These are phyloP conservation scores for Capsella bursapastoris DNA, from an alignment of 345 rosid genomes.

Conservation along the genomic window DNA sequence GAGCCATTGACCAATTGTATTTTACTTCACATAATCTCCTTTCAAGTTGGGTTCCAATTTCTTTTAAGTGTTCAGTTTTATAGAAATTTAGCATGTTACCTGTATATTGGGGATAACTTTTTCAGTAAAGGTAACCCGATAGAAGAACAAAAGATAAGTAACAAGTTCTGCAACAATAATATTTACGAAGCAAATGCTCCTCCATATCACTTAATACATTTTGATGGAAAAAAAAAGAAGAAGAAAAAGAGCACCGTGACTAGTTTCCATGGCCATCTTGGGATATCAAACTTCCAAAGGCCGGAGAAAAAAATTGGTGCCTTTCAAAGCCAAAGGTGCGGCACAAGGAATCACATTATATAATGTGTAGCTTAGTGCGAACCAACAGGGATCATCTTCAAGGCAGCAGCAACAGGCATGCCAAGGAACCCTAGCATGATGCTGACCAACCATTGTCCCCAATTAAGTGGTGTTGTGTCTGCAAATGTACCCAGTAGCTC, in stretches of 20 bases:
- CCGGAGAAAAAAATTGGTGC: slow-evolving; percentile 30
- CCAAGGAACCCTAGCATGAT: slow-evolving; percentile 85
- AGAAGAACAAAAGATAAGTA: neutral
- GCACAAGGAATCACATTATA: slow-evolving; percentile 17
- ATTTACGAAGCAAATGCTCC: slow-evolving; percentile 26
- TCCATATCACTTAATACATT: neutral
- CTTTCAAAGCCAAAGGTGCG: neutral
- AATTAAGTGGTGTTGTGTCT: slow-evolving; percentile 70
- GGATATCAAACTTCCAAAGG: slow-evolving; percentile 32
- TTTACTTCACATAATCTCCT: neutral
- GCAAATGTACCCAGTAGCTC: slow-evolving; percentile 74
- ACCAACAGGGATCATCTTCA: slow-evolving; percentile 76
- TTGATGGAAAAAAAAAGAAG: neutral
- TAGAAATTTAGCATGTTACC: neutral
- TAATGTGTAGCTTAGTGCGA: slow-evolving; percentile 41
- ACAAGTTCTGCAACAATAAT: neutral
- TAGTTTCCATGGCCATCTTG: slow-evolving; percentile 21
- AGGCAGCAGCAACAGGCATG: slow-evolving; percentile 88
- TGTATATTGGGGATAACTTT: neutral
- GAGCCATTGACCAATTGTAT: slow-evolving; percentile 23
- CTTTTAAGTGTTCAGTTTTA: neutral
- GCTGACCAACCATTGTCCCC: slow-evolving; percentile 78
- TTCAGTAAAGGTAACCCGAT: neutral
- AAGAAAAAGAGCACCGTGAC: neutral
- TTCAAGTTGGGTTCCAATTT: neutral